Evolutionary conservation across 2,329 filamentous ascomycete genomes (phyloP), one percentile per base, ranked within the genome.

Genomic region (Scopulariopsis brevicaulis): DNA sequence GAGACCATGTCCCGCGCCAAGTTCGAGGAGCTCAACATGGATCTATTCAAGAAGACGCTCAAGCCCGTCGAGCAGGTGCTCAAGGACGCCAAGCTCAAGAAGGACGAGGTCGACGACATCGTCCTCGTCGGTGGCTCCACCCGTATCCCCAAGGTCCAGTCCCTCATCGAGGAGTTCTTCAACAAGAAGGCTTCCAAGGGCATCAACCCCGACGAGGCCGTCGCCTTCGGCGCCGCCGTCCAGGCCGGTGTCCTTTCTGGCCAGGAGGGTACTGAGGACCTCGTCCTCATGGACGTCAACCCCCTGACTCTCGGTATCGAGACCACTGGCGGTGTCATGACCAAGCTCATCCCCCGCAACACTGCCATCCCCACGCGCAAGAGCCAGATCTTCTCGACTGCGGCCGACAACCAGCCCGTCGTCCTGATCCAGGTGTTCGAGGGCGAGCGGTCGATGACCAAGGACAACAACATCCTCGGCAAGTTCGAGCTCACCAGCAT

Each of bases 201-300:
- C 77, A 96, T 99, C 74, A 97, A 97, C 85, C 94, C 94, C 67
- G 94, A 99, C 71, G 94, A 97, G 82, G 94, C 94, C 78, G 94
- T 97, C 66, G 94, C 94, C 70, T 97, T 92, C 73, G 94, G 94
- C 78, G 94, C 94, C 63, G 93, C 94, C 66, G 91, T 97, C 66
- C 94, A 99, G 79, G 94, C 88, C 78, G 93, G 92, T 87, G 86
- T 97, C 70, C 82, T 99, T 62, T 88, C 91, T 66, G 91, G 91
- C 65, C 90, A 96, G 77, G 83, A 87, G 69, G 87, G 86, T 69
- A 89, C 89, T 62, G 79, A 76, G n/a, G 84, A 86, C 4, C 73
- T 96, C 63, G 90, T 96, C 70, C 90, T 96, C 67, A 94, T 96
- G 90, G 92, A 96, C 68, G 92, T 96, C 74, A 96, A 96, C 84